Base-by-base conservation (phyloP, 1,139 yeast species). In the Protomyces macrosporus region DNA sequence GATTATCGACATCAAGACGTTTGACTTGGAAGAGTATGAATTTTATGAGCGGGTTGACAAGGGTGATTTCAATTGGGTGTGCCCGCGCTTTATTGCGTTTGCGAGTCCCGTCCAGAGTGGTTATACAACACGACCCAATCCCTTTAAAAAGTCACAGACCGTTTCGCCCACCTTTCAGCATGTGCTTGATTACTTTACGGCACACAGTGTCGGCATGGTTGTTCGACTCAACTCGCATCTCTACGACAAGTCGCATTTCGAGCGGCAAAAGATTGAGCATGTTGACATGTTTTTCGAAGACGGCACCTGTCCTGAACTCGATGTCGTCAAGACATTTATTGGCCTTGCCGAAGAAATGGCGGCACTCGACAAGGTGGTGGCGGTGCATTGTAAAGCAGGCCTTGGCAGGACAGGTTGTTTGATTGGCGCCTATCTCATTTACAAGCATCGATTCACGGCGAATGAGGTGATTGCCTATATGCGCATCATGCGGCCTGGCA, bases 371-470 rank as follows among this genome's bases (percentile, higher is more conserved):
- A 53, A 52, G 12, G 59, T 63, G 32, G 86, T 93, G 66, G 98
- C 98, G 1, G 98, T 93, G 14, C 98, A 93, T 75, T 93, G 98
- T 79, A 93, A 95, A 74, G 98, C 98, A 5, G 98, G 98, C 6
- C 79, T 93, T 67, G 98, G 98, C 30, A 83, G 98, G 77, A 93
- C 98, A 0, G 98, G 98, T 23, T 93, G 98, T 76, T 81, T 93
- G 61, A 93, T 93, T 69, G 98, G 98, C 3, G 98, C 98, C 1
- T 97, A 93, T 75, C 79, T 93, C 68, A 93, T 93, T 60, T 93
- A 93, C 73, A 90, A 97, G 2, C 95, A 93, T 74, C 97, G 97
- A 0, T 93, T 93, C 73, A 93, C 98, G 4, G 98, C 98, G 5
- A 88, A 84, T 72, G 98, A 93, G 75, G 95, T 96, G 75, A 93